Base-by-base conservation (phyloP, 2,329 filamentous ascomycete genomes). In the Coccinonectria pachysandricola region DNA sequence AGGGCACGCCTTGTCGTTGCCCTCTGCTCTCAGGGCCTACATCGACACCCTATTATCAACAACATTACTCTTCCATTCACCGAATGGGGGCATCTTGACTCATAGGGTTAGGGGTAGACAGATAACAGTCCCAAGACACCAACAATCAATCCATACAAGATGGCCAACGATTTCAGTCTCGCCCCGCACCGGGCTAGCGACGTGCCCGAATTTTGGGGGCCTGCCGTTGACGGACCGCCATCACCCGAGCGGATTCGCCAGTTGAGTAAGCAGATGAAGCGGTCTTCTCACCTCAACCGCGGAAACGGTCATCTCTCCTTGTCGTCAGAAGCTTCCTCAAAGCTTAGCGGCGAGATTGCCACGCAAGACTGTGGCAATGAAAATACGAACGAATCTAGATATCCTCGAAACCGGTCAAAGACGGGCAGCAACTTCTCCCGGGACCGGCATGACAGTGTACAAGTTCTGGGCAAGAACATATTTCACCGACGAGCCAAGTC, bases 241-340 rank as follows among this genome's bases (percentile, higher is more conserved):
- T 77, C 72, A 17, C 69, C 73, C 15, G 65, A 71, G 42, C 63
- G 62, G 35, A 62, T 75, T 40, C 65, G 71, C 38, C 68, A 68
- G 31, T 57, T 75, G 27, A 73, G 59, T 48, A 65, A 67, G 47
- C 67, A 75, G 51, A 65, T 73, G 61, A 72, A 65, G 49, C 59
- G 62, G 43, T 59, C 61, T 13, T 68, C 70, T 13, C 55, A 60
- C 26, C 38, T 55, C 21, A 50, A 52, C 30, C 43, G 48, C 13
- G 39, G 43, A 8, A 34, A 37, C 19, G 41, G 46, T 17, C 51
- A 56, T 24, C 50, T 45, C 22, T 37, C 64, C 16, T 58, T 59
- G 16, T 72, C 70, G 7, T 74, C 71, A n/a, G 61, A 61, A 10
- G 66, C 69, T 5, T 69, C 68, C 1, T 74, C 69, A 8, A 51